Conservation (phyloP, 371 early-diverging fungal genomes). For the Dinochytrium kinnereticum region DNA sequence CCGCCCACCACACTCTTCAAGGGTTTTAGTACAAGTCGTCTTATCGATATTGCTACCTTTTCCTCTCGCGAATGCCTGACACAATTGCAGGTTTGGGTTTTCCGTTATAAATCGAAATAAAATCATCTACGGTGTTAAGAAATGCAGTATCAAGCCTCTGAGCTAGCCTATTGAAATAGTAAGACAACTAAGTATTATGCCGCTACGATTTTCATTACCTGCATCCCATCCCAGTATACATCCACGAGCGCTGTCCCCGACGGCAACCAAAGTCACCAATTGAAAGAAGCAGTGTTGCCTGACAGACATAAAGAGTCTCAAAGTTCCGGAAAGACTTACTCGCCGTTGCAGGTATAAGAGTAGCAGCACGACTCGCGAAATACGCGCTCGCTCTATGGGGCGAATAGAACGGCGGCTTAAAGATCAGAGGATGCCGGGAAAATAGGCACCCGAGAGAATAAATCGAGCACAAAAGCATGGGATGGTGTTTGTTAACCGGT, state of each 20-base stretch:
- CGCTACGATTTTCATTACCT: background rate
- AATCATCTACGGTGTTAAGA: constrained; percentile 15
- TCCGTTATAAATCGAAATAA: constrained; percentile 36
- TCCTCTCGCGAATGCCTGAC: constrained; percentile 9
- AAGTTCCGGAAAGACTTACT: constrained; percentile 23
- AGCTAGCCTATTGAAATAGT: constrained; percentile 18
- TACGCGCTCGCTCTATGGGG: constrained; percentile 41
- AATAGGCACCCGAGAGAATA: constrained; percentile 43
- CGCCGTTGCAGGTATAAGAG: constrained; percentile 22
- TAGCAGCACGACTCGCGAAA: constrained; percentile 30
- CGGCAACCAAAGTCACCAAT: constrained; percentile 21
- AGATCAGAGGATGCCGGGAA: constrained; percentile 40
- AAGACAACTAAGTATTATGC: background rate
- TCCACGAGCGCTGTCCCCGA: constrained; percentile 28
- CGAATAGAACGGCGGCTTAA: constrained; percentile 36
- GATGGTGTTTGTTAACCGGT: constrained; percentile 34
- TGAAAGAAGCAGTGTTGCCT: constrained; percentile 32
- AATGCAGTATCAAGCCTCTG: constrained; percentile 27
- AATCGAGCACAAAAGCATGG: constrained; percentile 42
- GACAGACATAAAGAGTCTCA: constrained; percentile 24
- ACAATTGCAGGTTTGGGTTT: constrained; percentile 12
- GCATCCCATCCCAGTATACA: constrained; percentile 37
- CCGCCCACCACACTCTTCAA: constrained; percentile 19
- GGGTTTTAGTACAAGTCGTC: background rate
- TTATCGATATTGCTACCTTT: background rate